These are phyloP conservation scores for Diaporthe ampelina DNA, from an alignment of 2,329 filamentous ascomycete species.

Conservation along the genomic window DNA sequence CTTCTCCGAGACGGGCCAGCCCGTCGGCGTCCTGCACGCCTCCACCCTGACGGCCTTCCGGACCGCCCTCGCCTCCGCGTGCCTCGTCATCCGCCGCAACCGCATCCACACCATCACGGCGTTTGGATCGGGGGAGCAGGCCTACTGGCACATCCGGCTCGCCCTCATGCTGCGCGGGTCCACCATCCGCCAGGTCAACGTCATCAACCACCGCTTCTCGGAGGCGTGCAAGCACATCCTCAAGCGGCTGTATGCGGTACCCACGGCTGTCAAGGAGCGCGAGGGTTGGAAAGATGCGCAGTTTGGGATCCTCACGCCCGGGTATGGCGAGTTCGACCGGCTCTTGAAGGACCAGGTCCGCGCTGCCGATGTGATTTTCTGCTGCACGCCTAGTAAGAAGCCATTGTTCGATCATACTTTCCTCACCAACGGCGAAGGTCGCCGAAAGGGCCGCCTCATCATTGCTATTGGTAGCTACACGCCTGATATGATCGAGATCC, in stretches of 20 bases:
- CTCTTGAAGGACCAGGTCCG: slow-evolving; percentile 79
- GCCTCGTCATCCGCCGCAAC: slow-evolving; percentile 74
- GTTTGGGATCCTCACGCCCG: slow-evolving; percentile 77
- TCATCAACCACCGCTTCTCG: slow-evolving; percentile 82
- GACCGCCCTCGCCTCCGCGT: slow-evolving; percentile 80
- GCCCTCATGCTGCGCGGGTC: slow-evolving; percentile 79
- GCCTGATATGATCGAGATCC: slow-evolving; percentile 84
- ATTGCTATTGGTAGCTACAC: slow-evolving; percentile 79
- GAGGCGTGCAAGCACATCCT: slow-evolving; percentile 68
- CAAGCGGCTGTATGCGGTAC: slow-evolving; percentile 61
- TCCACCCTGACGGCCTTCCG: slow-evolving; percentile 84
- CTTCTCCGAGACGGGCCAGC: slow-evolving; percentile 72
- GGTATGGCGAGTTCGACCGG: slow-evolving; percentile 76
- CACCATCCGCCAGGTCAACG: slow-evolving; percentile 83
- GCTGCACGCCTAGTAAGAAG: slow-evolving; percentile 82
- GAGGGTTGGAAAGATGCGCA: slow-evolving; percentile 77
- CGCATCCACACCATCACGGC: slow-evolving; percentile 83
- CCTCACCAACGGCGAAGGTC: slow-evolving; percentile 78
- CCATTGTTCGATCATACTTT: slow-evolving; percentile 82
- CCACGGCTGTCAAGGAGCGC: slow-evolving; percentile 59
- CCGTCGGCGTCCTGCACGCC: slow-evolving; percentile 79
- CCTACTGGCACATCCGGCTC: slow-evolving; percentile 93
- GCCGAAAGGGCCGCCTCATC: slow-evolving; percentile 79
- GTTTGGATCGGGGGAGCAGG: slow-evolving; percentile 91
- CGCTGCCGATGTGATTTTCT: slow-evolving; percentile 86